Evolutionary conservation across 2,329 filamentous ascomycete genomes (phyloP).

Genomic region (Exophiala xenobiotica): DNA sequence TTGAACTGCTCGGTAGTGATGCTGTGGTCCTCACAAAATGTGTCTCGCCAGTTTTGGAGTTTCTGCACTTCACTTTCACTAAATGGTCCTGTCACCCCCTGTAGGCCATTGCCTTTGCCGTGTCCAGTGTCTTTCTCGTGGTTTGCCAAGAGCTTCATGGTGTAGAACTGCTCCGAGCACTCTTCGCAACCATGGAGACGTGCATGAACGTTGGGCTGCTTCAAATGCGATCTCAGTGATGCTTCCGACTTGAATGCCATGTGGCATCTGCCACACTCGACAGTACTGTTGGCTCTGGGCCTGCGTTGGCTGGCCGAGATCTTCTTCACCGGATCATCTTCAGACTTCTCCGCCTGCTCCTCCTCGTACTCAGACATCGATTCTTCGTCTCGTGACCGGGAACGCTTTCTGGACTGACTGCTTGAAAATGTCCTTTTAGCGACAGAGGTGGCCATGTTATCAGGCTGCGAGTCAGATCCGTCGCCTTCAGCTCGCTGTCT

Average conservation of each 20-base stretch:
- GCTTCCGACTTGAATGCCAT: constrained; percentile 7
- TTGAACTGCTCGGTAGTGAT: constrained; percentile 28
- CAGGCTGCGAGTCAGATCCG: constrained; percentile 5
- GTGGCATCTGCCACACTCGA: constrained; percentile 20
- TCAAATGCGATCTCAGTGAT: constrained; percentile 10
- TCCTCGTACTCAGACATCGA: constrained; percentile 8
- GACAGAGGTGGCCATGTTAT: constrained; percentile 23
- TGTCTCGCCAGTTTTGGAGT: constrained; percentile 25
- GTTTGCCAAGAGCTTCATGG: constrained; percentile 11
- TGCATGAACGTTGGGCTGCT: constrained; percentile 13
- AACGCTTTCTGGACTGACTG: not conserved
- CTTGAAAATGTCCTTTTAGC: constrained; percentile 18
- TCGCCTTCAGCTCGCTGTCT: not conserved
- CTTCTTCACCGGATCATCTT: not conserved
- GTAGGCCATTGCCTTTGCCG: constrained; percentile 9
- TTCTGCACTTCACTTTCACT: constrained; percentile 22
- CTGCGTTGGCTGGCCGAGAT: not conserved
- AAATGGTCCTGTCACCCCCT: constrained; percentile 24
- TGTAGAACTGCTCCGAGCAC: constrained; percentile 18
- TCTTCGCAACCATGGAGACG: constrained; percentile 9
- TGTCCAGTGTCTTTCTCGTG: constrained; percentile 25
- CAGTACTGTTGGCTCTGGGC: not conserved
- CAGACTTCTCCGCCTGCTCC: not conserved
- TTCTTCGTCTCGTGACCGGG: constrained; percentile 10
- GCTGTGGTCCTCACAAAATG: constrained; percentile 27